Evolutionary conservation across 2,329 filamentous ascomycete genomes (phyloP), one percentile per base, ranked within the genome.

Genomic region (Pyricularia pennisetigena): DNA sequence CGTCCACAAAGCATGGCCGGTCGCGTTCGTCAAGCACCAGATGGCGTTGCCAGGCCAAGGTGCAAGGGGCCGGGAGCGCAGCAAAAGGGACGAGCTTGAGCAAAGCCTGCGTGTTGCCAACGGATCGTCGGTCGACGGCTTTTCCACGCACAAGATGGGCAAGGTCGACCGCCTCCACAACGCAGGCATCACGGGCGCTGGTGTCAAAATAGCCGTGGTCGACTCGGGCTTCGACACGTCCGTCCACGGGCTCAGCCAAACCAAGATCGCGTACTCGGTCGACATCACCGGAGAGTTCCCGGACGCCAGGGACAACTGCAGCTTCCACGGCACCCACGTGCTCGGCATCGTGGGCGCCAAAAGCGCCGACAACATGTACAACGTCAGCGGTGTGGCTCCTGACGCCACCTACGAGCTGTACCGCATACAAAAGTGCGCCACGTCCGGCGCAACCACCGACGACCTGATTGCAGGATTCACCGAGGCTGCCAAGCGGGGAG

Each of bases 251-350:
- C 41, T 49, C 41, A 49, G 41, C 41, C 6, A 49, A 16, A 49
- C 41, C 41, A 49, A 49, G 5, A 49, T 49, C 41, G n/a, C 41
- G 2, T 74, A 74, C 67, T 71, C 68, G 0, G 71, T 73, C 29
- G 71, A 71, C 30, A 76, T 78, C 24, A 75, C 81, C 6, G 79
- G 79, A 20, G 79, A 78, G 8, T 77, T 78, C 66, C 79, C 79
- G 66, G 68, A 29, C 26, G 74, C 74, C 41, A 73, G 72, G 0
- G 63, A 72, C 5, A 72, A 74, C 62, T 67, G 68, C 4, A 35
- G 69, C 6, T 71, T 70, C 1, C 73, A 74, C 26, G 74, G 74
- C 6, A 74, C 72, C 3, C 74, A 74, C 41, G 71, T 74, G 8
- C 71, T 73, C 3, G 74, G 74, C 20, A 74, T 75, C 32, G 70